These are phyloP conservation scores for Cyathus striatus DNA, from an alignment of 768 basidiomycete species.

Conservation along the genomic window DNA sequence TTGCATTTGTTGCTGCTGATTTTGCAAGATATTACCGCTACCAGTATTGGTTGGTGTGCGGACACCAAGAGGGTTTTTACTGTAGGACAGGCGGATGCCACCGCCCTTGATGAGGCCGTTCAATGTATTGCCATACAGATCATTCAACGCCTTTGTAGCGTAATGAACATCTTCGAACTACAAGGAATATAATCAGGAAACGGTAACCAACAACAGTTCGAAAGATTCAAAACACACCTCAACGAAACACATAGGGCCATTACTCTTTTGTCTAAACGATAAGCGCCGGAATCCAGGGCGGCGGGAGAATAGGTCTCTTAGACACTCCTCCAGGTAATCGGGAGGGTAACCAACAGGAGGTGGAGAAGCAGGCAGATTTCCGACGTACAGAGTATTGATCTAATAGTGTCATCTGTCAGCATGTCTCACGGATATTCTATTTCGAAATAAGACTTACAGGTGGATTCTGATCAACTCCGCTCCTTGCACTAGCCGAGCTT, in stretches of 20 bases:
- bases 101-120: conserved; percentile 90
- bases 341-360: conserved; percentile 67
- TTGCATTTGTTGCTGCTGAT: conserved; percentile 14
- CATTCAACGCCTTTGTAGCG: conserved; percentile 84
- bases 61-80: conserved; percentile 96
- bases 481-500: conserved; percentile 40
- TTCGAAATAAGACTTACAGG: conserved; percentile 53
- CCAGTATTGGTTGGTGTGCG: conserved; percentile 68
- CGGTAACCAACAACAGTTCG: not conserved
- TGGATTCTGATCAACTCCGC: conserved; percentile 84
- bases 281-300: conserved; percentile 87
- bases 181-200: conserved; percentile 8
- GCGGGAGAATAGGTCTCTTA: conserved; percentile 75
- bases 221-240: conserved; percentile 51
- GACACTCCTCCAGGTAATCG: conserved; percentile 80
- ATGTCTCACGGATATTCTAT: too few relatives aligned
- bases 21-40: conserved; percentile 34
- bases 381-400: conserved; percentile 99
- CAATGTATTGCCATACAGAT: conserved; percentile 88
- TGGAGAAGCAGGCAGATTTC: conserved; percentile 84
- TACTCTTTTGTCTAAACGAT: conserved; percentile 93
- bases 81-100: conserved; percentile 95
- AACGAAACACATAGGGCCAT: conserved; percentile 99
- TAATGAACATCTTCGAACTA: conserved; percentile 88
- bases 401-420: too few relatives aligned